These are phyloP conservation scores for Nemophila menziesii DNA, from an alignment of 257 asterid genomes.

Conservation along the genomic window DNA sequence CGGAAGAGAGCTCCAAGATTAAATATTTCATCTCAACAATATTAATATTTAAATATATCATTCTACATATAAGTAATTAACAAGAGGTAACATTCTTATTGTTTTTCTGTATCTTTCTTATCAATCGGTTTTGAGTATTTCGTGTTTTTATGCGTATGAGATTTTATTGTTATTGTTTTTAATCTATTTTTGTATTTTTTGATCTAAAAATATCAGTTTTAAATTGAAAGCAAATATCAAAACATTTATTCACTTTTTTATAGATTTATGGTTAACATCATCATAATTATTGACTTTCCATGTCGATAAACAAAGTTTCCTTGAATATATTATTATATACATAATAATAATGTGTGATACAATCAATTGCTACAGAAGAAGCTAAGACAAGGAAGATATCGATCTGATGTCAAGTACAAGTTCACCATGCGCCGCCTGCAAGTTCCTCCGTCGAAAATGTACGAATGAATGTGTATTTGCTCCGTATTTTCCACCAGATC, in stretches of 20 bases:
- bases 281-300: not conserved
- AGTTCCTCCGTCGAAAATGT: slow-evolving; percentile 73
- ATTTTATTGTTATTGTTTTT: not conserved
- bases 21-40: slow-evolving; percentile 7
- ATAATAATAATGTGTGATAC: not conserved
- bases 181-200: too few relatives aligned
- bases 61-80: not conserved
- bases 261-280: not conserved
- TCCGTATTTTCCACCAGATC: slow-evolving; percentile 81
- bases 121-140: slow-evolving; percentile 4
- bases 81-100: slow-evolving; percentile 21
- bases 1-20: slow-evolving; percentile 11
- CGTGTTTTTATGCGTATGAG: slow-evolving; percentile 3
- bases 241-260: too few relatives aligned
- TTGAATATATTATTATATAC: too few relatives aligned
- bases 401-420: slow-evolving; percentile 79
- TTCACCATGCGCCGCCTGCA: slow-evolving; percentile 92
- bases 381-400: not conserved
- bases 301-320: not conserved
- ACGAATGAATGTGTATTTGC: slow-evolving; percentile 89
- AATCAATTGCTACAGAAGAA: slow-evolving; percentile 15
- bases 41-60: not conserved
- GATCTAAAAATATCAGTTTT: too few relatives aligned
- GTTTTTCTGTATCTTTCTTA: not conserved
- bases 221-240: too few relatives aligned